Conservation (phyloP, 2,329 filamentous ascomycete genomes). For the Arthroderma sp. region DNA sequence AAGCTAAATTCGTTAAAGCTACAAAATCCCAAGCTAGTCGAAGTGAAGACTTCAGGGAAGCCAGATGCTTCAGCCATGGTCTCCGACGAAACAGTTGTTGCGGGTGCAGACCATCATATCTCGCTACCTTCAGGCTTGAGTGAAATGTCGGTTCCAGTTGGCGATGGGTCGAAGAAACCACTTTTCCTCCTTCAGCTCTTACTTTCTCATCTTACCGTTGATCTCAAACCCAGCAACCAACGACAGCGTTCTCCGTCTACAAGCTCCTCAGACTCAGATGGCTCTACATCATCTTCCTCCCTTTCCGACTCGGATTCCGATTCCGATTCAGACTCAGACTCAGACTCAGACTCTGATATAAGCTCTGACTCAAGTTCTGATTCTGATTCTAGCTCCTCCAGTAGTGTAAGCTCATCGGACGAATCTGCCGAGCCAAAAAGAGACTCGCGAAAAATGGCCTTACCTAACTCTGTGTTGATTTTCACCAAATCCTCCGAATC, state of each 20-base stretch:
- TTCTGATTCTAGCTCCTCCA: background rate
- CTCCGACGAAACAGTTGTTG: conserved; percentile 12
- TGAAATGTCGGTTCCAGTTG: conserved; percentile 56
- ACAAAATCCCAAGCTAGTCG: conserved; percentile 58
- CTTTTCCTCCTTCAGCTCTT: conserved; percentile 73
- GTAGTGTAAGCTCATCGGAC: conserved; percentile 3
- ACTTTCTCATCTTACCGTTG: conserved; percentile 25
- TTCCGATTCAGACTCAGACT: conserved; percentile 14
- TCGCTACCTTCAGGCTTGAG: conserved; percentile 47
- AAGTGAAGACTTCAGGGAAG: conserved; percentile 47
- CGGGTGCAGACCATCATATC: conserved; percentile 4
- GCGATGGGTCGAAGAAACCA: conserved; percentile 60
- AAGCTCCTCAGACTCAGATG: conserved; percentile 18
- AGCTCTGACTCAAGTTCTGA: conserved; percentile 8
- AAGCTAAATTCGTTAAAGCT: conserved; percentile 63
- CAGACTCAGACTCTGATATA: conserved; percentile 15
- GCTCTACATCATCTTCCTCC: conserved; percentile 17
- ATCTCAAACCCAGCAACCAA: background rate
- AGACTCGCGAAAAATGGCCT: conserved; percentile 23
- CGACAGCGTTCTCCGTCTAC: background rate
- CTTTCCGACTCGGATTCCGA: conserved; percentile 15
- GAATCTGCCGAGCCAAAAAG: conserved; percentile 5
- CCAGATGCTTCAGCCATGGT: conserved; percentile 3
- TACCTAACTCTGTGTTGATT: conserved; percentile 46
- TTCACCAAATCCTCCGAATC: conserved; percentile 87